A percentile compares a stretch with the other conserved stretches of the same genome.
phyloP scores from a whole-genome alignment of 106 monocot genomes.

The Acorus calamus region DNA sequence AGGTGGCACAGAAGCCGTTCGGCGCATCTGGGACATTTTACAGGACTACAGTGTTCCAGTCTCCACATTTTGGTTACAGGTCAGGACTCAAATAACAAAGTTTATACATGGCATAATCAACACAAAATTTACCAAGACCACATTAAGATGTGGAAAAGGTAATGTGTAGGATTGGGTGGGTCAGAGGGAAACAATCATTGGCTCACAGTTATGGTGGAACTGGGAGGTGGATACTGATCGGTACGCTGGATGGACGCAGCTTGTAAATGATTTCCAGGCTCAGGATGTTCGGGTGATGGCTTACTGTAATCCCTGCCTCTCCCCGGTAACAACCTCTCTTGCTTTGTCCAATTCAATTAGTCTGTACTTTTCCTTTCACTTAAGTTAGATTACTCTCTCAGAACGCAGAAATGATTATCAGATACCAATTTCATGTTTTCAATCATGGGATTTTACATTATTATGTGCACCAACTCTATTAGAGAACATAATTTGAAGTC shows the following conservation, averaged over 20 bases:
- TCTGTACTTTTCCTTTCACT: too few relatives aligned
- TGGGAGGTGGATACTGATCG: conserved; percentile 65
- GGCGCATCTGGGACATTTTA: conserved; percentile 55
- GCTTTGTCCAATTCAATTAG: too few relatives aligned
- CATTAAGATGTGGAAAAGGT: too few relatives aligned
- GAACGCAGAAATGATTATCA: too few relatives aligned
- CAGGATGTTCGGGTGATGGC: conserved; percentile 56
- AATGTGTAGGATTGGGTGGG: conserved; percentile 77
- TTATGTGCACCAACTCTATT: too few relatives aligned
- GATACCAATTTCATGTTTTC: too few relatives aligned
- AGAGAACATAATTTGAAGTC: too few relatives aligned
- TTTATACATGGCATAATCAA: background rate
- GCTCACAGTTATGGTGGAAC: conserved; percentile 91
- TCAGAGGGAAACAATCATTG: conserved; percentile 78
- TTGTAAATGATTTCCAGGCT: conserved; percentile 45
- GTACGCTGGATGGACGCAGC: conserved; percentile 51
- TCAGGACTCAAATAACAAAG: background rate
- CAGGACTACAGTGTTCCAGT: conserved; percentile 58
- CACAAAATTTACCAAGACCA: too few relatives aligned
- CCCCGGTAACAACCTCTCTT: conserved; percentile 25
- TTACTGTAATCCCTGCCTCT: conserved; percentile 84
- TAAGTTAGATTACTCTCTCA: too few relatives aligned
- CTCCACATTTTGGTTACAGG: conserved; percentile 88
- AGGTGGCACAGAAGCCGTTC: conserved; percentile 64
- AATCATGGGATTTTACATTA: too few relatives aligned